A percentile compares a stretch with the other conserved stretches of the same genome.
Evolutionary conservation across 2,329 filamentous ascomycete genomes (phyloP).

Genomic region (Microcyclospora pomicola): DNA sequence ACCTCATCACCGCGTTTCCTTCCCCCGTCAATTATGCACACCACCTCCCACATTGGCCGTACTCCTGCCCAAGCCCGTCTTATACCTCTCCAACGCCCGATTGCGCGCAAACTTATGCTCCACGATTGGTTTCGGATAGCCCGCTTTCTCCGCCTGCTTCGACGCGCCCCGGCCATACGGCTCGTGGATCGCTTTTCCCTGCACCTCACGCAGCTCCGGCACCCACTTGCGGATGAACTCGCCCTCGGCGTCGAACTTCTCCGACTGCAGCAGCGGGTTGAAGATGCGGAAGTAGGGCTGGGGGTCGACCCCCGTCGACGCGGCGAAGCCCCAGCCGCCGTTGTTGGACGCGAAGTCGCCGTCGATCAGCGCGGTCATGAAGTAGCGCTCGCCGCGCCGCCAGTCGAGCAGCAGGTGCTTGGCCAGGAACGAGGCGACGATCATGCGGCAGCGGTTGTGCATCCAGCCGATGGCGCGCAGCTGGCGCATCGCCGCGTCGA

Average conservation of each 20-base stretch:
- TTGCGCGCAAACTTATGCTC: constrained; percentile 57
- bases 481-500: constrained; percentile 79
- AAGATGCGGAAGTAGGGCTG: constrained; percentile 88
- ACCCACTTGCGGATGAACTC: constrained; percentile 76
- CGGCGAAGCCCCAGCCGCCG: constrained; percentile 52
- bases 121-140: constrained; percentile 64
- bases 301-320: constrained; percentile 62
- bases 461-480: constrained; percentile 55
- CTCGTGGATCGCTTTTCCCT: constrained; percentile 62
- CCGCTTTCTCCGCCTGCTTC: constrained; percentile 45
- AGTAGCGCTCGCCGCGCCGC: constrained; percentile 67
- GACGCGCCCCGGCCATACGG: constrained; percentile 56
- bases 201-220: constrained; percentile 52
- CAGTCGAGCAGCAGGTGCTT: constrained; percentile 76
- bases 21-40: constrained; percentile 15
- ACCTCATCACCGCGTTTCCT: too few relatives aligned
- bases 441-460: constrained; percentile 79
- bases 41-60: constrained; percentile 29
- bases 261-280: constrained; percentile 70
- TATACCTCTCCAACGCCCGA: constrained; percentile 56
- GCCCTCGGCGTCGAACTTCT: constrained; percentile 69
- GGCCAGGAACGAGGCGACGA: constrained; percentile 63
- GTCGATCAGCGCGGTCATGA: constrained; percentile 70
- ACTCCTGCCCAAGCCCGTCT: constrained; percentile 43
- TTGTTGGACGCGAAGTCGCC: constrained; percentile 72